Evolutionary conservation across 345 rosid species (phyloP).

Genomic region (Balakata baccata): DNA sequence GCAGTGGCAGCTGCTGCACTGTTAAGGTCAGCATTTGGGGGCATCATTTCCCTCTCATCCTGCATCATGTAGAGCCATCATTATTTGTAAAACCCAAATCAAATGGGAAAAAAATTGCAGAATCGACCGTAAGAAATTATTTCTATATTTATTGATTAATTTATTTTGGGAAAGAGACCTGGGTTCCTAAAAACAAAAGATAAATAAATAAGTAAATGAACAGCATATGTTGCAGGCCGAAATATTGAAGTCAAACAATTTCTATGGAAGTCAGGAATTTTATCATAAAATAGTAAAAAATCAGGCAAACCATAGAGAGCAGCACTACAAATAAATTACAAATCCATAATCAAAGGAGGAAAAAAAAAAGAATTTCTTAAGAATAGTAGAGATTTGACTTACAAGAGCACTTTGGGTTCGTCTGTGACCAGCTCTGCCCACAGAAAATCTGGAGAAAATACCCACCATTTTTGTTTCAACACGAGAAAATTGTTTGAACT

Average conservation of each 20-base stretch:
- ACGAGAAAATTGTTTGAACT: neutral
- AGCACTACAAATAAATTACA: too few species aligned
- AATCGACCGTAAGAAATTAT: neutral
- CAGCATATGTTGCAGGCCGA: neutral
- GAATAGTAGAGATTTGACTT: conserved; percentile 21
- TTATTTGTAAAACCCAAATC: neutral
- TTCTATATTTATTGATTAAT: neutral
- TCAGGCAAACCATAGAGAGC: too few species aligned
- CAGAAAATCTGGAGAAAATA: conserved; percentile 82
- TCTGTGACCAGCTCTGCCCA: conserved; percentile 62
- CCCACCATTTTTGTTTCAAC: conserved; percentile 57
- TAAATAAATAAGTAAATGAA: too few species aligned
- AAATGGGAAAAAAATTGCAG: neutral
- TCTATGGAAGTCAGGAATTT: neutral
- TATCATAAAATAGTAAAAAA: neutral
- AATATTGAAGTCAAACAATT: neutral
- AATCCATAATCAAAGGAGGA: too few species aligned
- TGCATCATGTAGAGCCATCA: conserved; percentile 27
- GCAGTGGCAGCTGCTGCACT: conserved; percentile 37
- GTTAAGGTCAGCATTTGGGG: conserved; percentile 48
- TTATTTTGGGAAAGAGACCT: neutral
- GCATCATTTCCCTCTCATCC: conserved; percentile 66
- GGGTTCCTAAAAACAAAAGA: too few species aligned
- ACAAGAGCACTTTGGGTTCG: conserved; percentile 87
- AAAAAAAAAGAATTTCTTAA: neutral